phyloP scores from a whole-genome alignment of 2,329 filamentous ascomycete species.

The Knufia petricola region DNA sequence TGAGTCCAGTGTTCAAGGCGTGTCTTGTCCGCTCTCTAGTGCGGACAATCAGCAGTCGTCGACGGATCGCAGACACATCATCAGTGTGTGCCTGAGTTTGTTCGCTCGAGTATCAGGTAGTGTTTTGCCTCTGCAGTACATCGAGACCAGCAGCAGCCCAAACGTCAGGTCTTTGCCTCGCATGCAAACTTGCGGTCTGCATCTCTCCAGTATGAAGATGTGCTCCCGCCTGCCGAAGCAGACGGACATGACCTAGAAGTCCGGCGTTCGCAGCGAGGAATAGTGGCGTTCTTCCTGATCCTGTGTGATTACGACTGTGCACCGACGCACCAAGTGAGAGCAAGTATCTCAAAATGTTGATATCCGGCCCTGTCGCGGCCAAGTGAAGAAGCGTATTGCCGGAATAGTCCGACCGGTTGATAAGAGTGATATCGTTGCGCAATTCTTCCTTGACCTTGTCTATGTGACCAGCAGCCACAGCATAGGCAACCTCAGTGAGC shows the following conservation, averaged over 20 bases:
- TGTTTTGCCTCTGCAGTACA: constrained; percentile 1
- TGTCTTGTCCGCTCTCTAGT: too few species aligned
- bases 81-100: too few species aligned
- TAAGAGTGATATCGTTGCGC: constrained; percentile 55
- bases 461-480: constrained; percentile 63
- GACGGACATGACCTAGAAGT: constrained; percentile 43
- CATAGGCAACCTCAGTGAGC: constrained; percentile 69
- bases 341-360: constrained; percentile 47
- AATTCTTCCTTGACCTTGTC: constrained; percentile 57
- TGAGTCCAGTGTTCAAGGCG: too few species aligned
- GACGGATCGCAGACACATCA: too few species aligned
- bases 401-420: constrained; percentile 70
- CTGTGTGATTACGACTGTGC: constrained; percentile 49
- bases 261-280: constrained; percentile 51
- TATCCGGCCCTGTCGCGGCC: constrained; percentile 46
- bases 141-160: constrained; percentile 37
- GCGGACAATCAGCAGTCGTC: too few species aligned
- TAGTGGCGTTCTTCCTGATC: constrained; percentile 44
- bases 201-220: constrained; percentile 51
- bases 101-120: neutral
- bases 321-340: constrained; percentile 41
- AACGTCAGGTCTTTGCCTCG: constrained; percentile 32
- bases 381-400: constrained; percentile 62
- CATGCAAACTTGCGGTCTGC: constrained; percentile 42
- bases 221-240: constrained; percentile 47